These are phyloP conservation scores for Setaria italica DNA, from an alignment of 202 grass and related monocot genomes.

Conservation along the genomic window DNA sequence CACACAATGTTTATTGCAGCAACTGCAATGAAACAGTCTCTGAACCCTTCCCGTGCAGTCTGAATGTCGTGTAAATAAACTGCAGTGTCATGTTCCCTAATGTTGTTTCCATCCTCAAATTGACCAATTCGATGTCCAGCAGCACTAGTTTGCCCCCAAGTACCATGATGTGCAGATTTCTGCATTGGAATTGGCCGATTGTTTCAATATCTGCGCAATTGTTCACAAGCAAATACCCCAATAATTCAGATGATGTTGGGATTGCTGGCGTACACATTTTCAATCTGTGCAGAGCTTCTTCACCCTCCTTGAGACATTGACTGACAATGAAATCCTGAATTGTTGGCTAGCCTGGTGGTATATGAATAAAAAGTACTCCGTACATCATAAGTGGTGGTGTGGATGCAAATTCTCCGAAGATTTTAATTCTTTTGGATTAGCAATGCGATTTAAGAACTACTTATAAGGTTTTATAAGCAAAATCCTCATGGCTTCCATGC, in stretches of 20 bases:
- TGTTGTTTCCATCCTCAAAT: conserved; percentile 23
- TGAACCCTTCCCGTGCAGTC: conserved; percentile 14
- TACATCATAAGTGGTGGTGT: neutral
- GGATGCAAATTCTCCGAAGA: neutral
- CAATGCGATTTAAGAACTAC: neutral
- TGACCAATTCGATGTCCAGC: conserved; percentile 17
- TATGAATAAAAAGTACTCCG: neutral
- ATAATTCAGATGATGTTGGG: neutral
- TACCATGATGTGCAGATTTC: conserved; percentile 1
- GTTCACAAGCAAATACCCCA: neutral
- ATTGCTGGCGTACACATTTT: neutral
- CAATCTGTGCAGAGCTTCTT: neutral
- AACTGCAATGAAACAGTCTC: conserved; percentile 47
- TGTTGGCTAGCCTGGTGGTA: neutral
- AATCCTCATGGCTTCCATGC: neutral
- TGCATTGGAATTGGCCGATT: neutral
- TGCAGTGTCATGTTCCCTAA: conserved; percentile 36
- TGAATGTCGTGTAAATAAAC: conserved; percentile 61
- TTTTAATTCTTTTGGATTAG: neutral
- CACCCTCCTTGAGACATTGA: neutral
- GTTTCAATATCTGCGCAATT: neutral
- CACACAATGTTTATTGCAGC: conserved; percentile 47
- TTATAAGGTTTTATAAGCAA: neutral
- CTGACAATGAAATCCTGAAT: neutral
- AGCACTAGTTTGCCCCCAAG: neutral